Evolutionary conservation across 2,329 filamentous ascomycete genomes (phyloP).

Genomic region (Cercospora nicotianae): DNA sequence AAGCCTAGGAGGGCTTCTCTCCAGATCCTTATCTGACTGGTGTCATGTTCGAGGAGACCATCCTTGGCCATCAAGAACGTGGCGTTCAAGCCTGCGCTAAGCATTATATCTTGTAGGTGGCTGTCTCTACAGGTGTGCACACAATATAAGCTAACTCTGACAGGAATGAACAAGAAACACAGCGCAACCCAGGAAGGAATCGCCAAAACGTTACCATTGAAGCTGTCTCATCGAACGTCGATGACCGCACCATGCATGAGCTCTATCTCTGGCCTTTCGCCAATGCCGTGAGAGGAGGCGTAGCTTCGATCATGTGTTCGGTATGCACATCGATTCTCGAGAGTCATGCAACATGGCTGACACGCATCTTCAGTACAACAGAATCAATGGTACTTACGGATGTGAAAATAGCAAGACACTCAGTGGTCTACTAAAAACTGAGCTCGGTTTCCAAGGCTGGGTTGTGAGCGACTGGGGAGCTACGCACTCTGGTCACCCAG

Average conservation of each 20-base stretch:
- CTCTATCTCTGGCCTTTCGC: slow-evolving; percentile 34
- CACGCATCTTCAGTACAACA: neutral
- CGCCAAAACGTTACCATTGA: slow-evolving; percentile 37
- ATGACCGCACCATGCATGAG: slow-evolving; percentile 41
- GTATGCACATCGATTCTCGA: slow-evolving; percentile 38
- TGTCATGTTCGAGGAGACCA: slow-evolving; percentile 73
- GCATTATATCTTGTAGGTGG: slow-evolving; percentile 52
- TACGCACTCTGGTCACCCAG: slow-evolving; percentile 57
- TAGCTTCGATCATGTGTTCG: slow-evolving; percentile 42
- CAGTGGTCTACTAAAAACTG: slow-evolving; percentile 69
- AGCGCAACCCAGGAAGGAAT: slow-evolving; percentile 30
- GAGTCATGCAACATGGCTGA: neutral
- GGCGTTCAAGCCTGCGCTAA: slow-evolving; percentile 75
- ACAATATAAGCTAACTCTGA: neutral
- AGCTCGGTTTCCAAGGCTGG: slow-evolving; percentile 69
- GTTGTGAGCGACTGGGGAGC: slow-evolving; percentile 65
- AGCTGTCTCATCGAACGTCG: slow-evolving; percentile 37
- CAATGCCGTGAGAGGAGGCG: slow-evolving; percentile 34
- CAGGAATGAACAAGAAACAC: slow-evolving; percentile 49
- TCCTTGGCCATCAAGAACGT: slow-evolving; percentile 70
- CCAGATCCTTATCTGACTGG: slow-evolving; percentile 83
- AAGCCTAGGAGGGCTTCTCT: slow-evolving; percentile 67
- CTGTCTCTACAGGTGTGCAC: neutral
- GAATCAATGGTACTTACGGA: slow-evolving; percentile 44
- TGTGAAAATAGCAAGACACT: slow-evolving; percentile 64